Base-by-base conservation (phyloP, 1,139 yeast species). In the Candida frijolesensis region DNA sequence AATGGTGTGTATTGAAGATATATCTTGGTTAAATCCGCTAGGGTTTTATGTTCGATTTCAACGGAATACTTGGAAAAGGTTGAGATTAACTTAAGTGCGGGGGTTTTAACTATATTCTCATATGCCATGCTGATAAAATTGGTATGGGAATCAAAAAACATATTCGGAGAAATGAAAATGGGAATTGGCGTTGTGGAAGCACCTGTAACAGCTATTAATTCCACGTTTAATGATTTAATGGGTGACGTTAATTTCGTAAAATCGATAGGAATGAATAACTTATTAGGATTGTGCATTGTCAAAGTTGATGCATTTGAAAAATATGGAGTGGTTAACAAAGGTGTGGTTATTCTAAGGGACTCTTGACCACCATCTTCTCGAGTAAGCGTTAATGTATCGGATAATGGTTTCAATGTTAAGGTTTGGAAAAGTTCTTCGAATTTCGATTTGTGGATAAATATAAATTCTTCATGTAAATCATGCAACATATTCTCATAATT, bases 141-240 rank as follows among this genome's bases (percentile, higher is more conserved):
- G 10, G 8, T 25, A 25, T 25, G 53, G 34, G 64, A 60, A 16
- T 58, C 58, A 53, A 65, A 70, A 16, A 74, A 58, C 66, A 72
- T 65, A 30, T 67, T 71, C 50, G 71, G 74, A 53, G 65, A 67
- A 46, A 74, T 59, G 47, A 72, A 76, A 10, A 74, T 54, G 0
- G 79, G 79, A 15, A 74, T 65, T 12, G 63, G 60, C 27, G 60
- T 62, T n/a, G 61, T 60, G 1, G 76, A 67, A 42, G 65, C 59
- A 9, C 71, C 55, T 1, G 77, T 69, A 11, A 68, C 54, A 4
- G 63, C 73, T n/a, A 66, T 63, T 37, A 74, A 57, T 47, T 72
- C 76, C 2, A 65, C 63, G 4, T 50, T 45, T 3, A 72, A 47
- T 0, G 56, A 46, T 51, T 70, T 71, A 42, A 74, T 57, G 10